Conservation (phyloP, 2,329 filamentous ascomycete species). For the Colletotrichum sp. region DNA sequence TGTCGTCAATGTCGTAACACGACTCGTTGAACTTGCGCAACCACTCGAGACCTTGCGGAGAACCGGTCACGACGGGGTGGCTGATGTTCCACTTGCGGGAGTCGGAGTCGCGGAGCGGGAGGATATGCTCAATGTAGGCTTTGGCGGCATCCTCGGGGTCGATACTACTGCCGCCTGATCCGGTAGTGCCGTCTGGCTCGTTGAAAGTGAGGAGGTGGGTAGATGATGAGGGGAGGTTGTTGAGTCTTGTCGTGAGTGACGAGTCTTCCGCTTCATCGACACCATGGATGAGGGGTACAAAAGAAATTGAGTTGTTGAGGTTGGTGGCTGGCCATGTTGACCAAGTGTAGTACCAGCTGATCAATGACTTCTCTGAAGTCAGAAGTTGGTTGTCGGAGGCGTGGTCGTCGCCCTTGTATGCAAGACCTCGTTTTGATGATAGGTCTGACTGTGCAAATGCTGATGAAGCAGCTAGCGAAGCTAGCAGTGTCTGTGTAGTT, state of each 20-base stretch:
- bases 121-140: constrained; percentile 40
- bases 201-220: constrained; percentile 46
- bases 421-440: constrained; percentile 15
- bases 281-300: constrained; percentile 43
- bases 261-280: constrained; percentile 35
- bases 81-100: constrained; percentile 40
- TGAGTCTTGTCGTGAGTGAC: constrained; percentile 29
- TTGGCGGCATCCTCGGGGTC: constrained; percentile 41
- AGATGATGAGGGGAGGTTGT: constrained; percentile 34
- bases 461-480: neutral
- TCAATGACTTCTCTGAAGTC: constrained; percentile 38
- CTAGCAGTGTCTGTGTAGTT: neutral
- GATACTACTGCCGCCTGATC: constrained; percentile 43
- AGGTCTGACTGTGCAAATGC: constrained; percentile 2
- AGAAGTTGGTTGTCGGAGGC: constrained; percentile 37
- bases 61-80: constrained; percentile 46
- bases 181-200: constrained; percentile 44
- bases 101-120: constrained; percentile 29
- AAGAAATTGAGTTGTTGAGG: constrained; percentile 32
- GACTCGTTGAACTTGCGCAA: constrained; percentile 43
- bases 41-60: constrained; percentile 41
- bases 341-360: constrained; percentile 50
- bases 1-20: constrained; percentile 41
- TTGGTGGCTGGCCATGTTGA: constrained; percentile 33
- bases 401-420: constrained; percentile 17